Evolutionary conservation across 345 rosid species (phyloP), one percentile per base, ranked within the genome.

Genomic region (Populus ilicifolia): DNA sequence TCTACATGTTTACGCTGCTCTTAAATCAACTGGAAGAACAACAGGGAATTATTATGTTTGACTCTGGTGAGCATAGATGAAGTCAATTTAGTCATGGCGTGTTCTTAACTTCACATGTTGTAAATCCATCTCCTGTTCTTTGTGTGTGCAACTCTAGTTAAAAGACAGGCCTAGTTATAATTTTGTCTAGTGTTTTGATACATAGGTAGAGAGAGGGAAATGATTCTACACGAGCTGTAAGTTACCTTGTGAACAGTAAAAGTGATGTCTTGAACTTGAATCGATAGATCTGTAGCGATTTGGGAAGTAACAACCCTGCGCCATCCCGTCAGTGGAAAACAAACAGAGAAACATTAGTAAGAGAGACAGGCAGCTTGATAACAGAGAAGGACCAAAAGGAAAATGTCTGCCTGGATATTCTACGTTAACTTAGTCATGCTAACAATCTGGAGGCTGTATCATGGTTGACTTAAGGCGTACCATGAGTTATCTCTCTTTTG

Each of bases 221-320:
- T 48, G 6, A 50, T 18, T 50, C 18, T 18, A 6, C 56, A 17
- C 56, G 56, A 50, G 56, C 21, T 50, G 29, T 17, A 41, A 71
- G 69, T 70, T 85, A 92, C 98, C 98, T 91, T 88, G 86, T 95
- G 98, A 77, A 88, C 91, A 21, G 82, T 83, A 70, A 95, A 93
- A 72, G 87, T 89, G 69, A 85, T 77, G 39, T 86, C 90, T 33
- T 89, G 87, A 20, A 93, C 88, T 81, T 89, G 92, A 79, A 93
- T 78, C 21, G 86, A 77, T 18, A 93, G 80, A 88, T 93, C 98
- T 59, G 90, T 83, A 41, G 92, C 94, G 54, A 89, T 87, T 75
- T 86, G 91, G 78, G 90, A 82, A 69, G 81, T 81, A 59, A 86
- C 89, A 70, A 84, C 87, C 91, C 99, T 93, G 86, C 86, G 78